A percentile compares a stretch with the other conserved stretches of the same genome.
Evolutionary conservation across 352 stramenopile genomes (phyloP).

Genomic region (Globisporangium paddicum): DNA sequence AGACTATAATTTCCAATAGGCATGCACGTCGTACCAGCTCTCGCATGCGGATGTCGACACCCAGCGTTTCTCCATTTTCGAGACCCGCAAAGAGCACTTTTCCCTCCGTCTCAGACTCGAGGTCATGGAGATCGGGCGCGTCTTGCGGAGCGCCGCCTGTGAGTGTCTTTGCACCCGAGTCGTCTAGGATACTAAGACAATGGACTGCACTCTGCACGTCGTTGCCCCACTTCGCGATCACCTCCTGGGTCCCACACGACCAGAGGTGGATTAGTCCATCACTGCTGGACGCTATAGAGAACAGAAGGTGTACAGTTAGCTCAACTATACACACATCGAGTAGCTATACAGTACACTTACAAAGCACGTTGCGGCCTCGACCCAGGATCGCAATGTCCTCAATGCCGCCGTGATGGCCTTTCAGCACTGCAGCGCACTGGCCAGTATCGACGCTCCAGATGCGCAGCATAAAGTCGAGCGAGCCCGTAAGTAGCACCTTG

Average conservation of each 20-base stretch:
- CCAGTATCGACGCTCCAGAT: constrained; percentile 55
- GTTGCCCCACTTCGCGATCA: constrained; percentile 58
- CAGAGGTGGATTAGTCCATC: constrained; percentile 67
- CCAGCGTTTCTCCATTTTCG: constrained; percentile 52
- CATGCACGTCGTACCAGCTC: constrained; percentile 18
- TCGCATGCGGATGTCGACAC: constrained; percentile 51
- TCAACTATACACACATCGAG: too few relatives aligned
- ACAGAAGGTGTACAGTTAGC: too few relatives aligned
- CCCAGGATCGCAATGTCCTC: constrained; percentile 60
- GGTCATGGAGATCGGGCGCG: constrained; percentile 9
- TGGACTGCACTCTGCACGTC: constrained; percentile 48
- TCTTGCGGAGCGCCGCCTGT: constrained; percentile 1
- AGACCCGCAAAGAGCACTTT: constrained; percentile 64
- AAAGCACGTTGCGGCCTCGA: constrained; percentile 64
- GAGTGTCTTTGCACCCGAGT: constrained; percentile 13
- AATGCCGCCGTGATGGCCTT: constrained; percentile 51
- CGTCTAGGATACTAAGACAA: constrained; percentile 41
- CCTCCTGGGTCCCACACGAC: constrained; percentile 49
- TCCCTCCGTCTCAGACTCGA: constrained; percentile 53
- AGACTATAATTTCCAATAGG: too few relatives aligned
- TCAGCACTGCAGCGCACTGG: constrained; percentile 50
- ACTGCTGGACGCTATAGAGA: constrained; percentile 37
- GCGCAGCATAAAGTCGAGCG: constrained; percentile 67
- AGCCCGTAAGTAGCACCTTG: constrained; percentile 61
- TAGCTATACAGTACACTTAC: too few relatives aligned